Base-by-base conservation (phyloP, 73 alveolate species). In the Symbiodinium natans region DNA sequence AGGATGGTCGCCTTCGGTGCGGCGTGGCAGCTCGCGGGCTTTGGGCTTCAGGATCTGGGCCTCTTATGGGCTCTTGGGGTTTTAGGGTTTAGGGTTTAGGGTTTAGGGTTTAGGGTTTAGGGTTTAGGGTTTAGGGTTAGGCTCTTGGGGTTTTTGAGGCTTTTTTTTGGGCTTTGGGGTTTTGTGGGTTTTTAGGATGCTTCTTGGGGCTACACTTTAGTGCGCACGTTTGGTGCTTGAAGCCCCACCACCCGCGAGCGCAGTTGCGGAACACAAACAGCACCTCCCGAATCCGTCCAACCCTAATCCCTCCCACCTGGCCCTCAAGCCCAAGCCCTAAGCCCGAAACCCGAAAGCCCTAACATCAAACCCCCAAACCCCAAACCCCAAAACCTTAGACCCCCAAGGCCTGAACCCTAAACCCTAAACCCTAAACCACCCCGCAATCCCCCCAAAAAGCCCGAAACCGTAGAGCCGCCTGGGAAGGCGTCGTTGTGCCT, bases 1-100 rank as follows among this genome's bases (percentile, higher is more conserved):
- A 23, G 95, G 85, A 27, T 38, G 85, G 85, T 56, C 84, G 54
- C 95, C 95, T 88, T 88, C 95, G 86, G 56, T 88, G 95, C 59
- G 95, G 29, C 68, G 13, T 2, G 68, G 68, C 68, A 4, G 0
- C 68, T 52, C 68, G 13, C 21, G 0, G 68, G 0, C 68, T 3
- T 52, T 52, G 21, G 25, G n/a, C 25, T 46, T 46, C 59, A n/a
- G n/a, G n/a, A n/a, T n/a, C n/a, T n/a, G n/a, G n/a, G n/a, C n/a
- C 59, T 46, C 17, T 13, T 21, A 1, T 46, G 19, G 56, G 56
- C 56, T 8, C 56, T 8, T 43, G 56, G 17, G 9, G 59, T 13
- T 46, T 46, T 46, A 46, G 1, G 59, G 59, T 46, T 46, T 46
- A 46, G 59, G 59, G 59, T 46, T 46, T 46, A 46, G 59, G 59